These are phyloP conservation scores for Nemania sp. DNA, from an alignment of 2,329 filamentous ascomycete genomes.

Conservation along the genomic window DNA sequence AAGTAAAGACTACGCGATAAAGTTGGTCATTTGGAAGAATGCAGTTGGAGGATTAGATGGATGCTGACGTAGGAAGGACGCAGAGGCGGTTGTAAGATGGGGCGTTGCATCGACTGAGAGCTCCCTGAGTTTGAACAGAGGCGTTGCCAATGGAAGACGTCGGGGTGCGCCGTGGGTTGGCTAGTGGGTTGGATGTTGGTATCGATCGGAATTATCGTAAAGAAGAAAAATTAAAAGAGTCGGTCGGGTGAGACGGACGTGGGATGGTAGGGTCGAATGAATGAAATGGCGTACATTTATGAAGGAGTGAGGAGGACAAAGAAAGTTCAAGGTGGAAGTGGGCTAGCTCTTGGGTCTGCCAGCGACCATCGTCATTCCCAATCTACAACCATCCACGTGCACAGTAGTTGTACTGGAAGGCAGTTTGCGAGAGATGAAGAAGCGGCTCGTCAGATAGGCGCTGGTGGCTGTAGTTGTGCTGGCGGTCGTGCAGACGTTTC, in stretches of 20 bases:
- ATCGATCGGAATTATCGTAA: conserved; percentile 2
- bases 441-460: neutral
- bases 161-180: neutral
- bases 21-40: conserved; percentile 44
- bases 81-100: conserved; percentile 30
- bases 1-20: conserved; percentile 38
- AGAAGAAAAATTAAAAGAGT: neutral
- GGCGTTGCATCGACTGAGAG: conserved; percentile 39
- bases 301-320: conserved; percentile 41
- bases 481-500: conserved; percentile 17
- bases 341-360: conserved; percentile 42
- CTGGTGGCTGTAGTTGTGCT: conserved; percentile 25
- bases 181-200: neutral
- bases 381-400: conserved; percentile 39
- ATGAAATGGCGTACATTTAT: conserved; percentile 36
- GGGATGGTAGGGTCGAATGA: conserved; percentile 18
- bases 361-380: conserved; percentile 44
- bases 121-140: conserved; percentile 35
- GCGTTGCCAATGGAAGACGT: conserved; percentile 1
- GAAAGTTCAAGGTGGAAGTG: conserved; percentile 35
- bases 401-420: conserved; percentile 30
- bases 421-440: conserved; percentile 12
- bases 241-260: neutral
- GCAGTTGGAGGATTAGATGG: conserved; percentile 33
- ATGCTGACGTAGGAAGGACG: conserved; percentile 39